Evolutionary conservation across 805 yeast species (phyloP), one percentile per base, ranked within the genome.

Genomic region (Scheffersomyces stipitis): DNA sequence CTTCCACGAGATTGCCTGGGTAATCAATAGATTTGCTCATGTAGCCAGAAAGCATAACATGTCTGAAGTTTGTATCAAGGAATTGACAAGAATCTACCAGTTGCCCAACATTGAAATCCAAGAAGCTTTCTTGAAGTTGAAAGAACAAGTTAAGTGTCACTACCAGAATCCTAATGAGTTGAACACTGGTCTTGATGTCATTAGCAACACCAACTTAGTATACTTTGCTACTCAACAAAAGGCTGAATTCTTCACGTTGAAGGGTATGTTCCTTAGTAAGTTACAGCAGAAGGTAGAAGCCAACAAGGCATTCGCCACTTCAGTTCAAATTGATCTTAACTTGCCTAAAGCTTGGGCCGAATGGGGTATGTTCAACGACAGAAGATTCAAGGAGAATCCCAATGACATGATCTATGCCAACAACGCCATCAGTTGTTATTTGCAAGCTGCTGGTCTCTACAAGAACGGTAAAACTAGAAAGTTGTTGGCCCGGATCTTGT

Each of bases 341-440:
- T 64, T 93, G 31, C 96, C 98, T 1, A 91, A 93, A 59, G 98
- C 99, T 0, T 93, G 99, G 99, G 98, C 97, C 3, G 97, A 95
- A 58, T 93, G 99, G 99, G 99, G 99, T 42, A 80, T 82, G 57
- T 93, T 88, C 66, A 90, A 90, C 56, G 99, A 93, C 50, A 78
- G 82, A 18, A 72, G 96, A 28, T 81, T 88, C 59, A 85, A 86
- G 47, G 95, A 88, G 47, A 83, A 82, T 42, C 91, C 90, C 1
- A 78, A 70, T 33, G 95, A 87, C 51, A 80, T 85, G 64, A 77
- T 80, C 15, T 82, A 80, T 61, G 99, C 98, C 14, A 84, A 88
- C 45, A 89, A 90, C 59, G 98, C 99, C 2, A 81, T 93, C 32
- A 84, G 95, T 51, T 93, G 99, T 60, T 95, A 90, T 62, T 71